Evolutionary conservation across 116 monocot genomes (phyloP).

Genomic region (Posidonia oceanica): DNA sequence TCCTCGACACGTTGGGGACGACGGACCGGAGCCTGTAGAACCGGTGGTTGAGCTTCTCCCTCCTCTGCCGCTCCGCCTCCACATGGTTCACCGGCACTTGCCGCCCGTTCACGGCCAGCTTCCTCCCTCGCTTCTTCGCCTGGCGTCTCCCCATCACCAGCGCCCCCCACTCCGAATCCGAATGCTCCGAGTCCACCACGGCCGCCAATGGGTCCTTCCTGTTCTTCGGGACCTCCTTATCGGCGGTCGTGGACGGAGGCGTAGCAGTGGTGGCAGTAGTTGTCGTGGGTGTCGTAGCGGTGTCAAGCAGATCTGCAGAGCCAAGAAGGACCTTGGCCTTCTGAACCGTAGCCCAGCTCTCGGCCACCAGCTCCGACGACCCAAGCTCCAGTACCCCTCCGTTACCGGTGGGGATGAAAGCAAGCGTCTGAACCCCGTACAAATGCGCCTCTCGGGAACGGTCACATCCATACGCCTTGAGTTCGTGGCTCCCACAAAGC

Average conservation of each 20-base stretch:
- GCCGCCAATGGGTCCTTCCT: background rate
- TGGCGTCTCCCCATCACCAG: background rate
- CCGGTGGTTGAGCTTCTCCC: conserved; percentile 26
- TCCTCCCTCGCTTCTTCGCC: conserved; percentile 13
- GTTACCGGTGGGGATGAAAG: no score
- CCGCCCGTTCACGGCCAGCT: conserved; percentile 10
- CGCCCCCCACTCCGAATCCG: conserved; percentile 6
- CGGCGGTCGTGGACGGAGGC: no score
- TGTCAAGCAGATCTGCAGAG: background rate
- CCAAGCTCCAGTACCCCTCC: conserved; percentile 55
- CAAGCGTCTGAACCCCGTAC: conserved; percentile 36
- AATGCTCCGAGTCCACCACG: conserved; percentile 7
- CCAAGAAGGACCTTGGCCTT: conserved; percentile 16
- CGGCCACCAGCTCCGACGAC: conserved; percentile 25
- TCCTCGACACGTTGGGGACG: conserved; percentile 26
- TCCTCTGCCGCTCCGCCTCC: conserved; percentile 22
- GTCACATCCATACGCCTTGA: conserved; percentile 36
- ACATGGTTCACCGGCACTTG: conserved; percentile 20
- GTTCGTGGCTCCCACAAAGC: conserved; percentile 28
- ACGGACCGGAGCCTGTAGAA: conserved; percentile 23
- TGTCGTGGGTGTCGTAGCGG: no score
- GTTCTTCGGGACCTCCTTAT: background rate
- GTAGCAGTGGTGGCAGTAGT: background rate
- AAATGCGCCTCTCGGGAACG: conserved; percentile 37
- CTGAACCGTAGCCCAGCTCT: conserved; percentile 33